phyloP scores from a whole-genome alignment of 345 rosid species.

The Theobroma cacao region DNA sequence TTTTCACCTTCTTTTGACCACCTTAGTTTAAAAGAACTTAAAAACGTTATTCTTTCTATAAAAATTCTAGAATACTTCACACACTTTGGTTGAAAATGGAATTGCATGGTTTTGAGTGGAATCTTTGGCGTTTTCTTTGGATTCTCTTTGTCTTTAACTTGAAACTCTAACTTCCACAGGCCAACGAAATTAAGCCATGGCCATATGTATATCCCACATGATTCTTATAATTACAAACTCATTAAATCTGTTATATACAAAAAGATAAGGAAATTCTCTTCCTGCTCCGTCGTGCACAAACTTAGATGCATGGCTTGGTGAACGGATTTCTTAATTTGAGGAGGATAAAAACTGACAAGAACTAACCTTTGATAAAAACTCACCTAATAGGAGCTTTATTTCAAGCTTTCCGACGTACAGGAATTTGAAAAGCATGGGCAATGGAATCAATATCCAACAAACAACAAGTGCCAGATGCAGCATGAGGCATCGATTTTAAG shows the following conservation, averaged over 20 bases:
- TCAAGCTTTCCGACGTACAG: not conserved
- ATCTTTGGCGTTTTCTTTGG: slow-evolving; percentile 45
- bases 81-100: slow-evolving; percentile 19
- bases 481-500: slow-evolving; percentile 3
- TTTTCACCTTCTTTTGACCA: slow-evolving; percentile 9
- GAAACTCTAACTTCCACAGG: not conserved
- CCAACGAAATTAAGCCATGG: not conserved
- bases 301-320: not conserved
- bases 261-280: too few relatives aligned
- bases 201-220: too few relatives aligned
- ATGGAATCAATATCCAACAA: not conserved
- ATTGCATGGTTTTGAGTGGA: slow-evolving; percentile 45
- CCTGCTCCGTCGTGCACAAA: not conserved
- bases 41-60: not conserved
- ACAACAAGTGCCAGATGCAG: not conserved
- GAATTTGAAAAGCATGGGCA: not conserved
- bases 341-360: not conserved
- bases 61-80: not conserved
- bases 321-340: not conserved
- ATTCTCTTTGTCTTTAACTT: slow-evolving; percentile 19
- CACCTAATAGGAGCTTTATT: not conserved
- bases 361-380: not conserved
- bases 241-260: too few relatives aligned
- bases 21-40: not conserved
- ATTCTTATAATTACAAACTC: too few relatives aligned